Evolutionary conservation across 768 basidiomycete species (phyloP), one percentile per base, ranked within the genome.

Genomic region (Dentipellis fragilis): DNA sequence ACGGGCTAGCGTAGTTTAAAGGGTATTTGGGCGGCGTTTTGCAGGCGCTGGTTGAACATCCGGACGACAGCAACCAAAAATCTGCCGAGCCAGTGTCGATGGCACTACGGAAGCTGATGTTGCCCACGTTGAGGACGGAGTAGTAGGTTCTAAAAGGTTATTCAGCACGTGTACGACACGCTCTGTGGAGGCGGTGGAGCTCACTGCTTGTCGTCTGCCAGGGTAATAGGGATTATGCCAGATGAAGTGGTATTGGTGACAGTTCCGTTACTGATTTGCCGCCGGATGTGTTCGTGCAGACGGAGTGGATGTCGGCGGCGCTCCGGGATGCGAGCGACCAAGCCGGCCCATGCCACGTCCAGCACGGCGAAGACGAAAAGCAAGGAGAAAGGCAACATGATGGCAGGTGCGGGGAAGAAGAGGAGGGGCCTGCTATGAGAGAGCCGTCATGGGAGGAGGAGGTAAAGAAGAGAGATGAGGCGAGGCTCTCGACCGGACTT

Each of bases 81-180:
- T 84, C 83, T 14, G 84, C 72, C 8, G 87, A 89, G 16, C 75
- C 89, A 1, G 88, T 90, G 65, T 91, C 89, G 46, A 90, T 70
- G 0, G 80, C 80, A 17, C 83, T 80, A 14, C 87, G 82, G 61
- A 89, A 84, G 62, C 70, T 79, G 55, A 87, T 78, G 54, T 72
- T 71, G 35, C 87, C 89, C 23, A 76, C 71, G 59, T 77, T 67
- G 55, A 89, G 74, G 40, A 85, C 67, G 17, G 78, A 70, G 61
- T 78, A 89, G 63, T 88, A 90, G 2, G 87, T 81, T 63, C 88
- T 89, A 48, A 35, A 39, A 10, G 3, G 11, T 36, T 29, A 48
- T 9, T 1, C 17, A 29, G 12, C 22, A 51, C 22, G 29, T 35
- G 22, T 21, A 23, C 40, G 19, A 42, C 40, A 42, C 19, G 40